Conservation (phyloP, 2,329 filamentous ascomycete species). For the Aspergillus cejpii region DNA sequence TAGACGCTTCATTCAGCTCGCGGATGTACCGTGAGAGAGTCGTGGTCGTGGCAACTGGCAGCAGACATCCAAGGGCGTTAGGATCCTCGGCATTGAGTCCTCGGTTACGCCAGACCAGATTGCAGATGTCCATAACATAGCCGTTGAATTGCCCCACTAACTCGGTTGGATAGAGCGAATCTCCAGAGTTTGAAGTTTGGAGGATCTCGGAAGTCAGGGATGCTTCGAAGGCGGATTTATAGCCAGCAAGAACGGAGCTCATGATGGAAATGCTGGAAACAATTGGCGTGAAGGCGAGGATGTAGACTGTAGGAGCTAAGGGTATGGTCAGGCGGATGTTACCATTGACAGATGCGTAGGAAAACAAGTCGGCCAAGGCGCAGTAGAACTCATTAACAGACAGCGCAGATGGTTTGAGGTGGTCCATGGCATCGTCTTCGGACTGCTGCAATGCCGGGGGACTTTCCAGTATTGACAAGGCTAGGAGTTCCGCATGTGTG, state of each 20-base stretch:
- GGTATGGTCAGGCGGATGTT: constrained; percentile 63
- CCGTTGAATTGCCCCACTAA: constrained; percentile 70
- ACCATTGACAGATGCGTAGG: constrained; percentile 46
- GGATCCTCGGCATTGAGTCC: constrained; percentile 61
- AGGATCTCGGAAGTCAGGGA: constrained; percentile 43
- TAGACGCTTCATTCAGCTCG: constrained; percentile 31
- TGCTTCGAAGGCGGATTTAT: constrained; percentile 67
- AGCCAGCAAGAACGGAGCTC: constrained; percentile 61
- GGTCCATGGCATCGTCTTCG: constrained; percentile 4
- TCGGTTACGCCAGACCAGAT: constrained; percentile 69
- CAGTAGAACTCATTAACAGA: constrained; percentile 65
- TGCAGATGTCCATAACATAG: constrained; percentile 81
- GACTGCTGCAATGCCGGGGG: constrained; percentile 29
- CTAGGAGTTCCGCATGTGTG: constrained; percentile 50
- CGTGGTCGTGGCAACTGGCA: constrained; percentile 43
- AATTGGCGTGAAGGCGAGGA: constrained; percentile 60
- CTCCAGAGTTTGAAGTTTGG: constrained; percentile 28
- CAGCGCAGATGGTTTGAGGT: constrained; percentile 37
- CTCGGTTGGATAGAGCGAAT: constrained; percentile 48
- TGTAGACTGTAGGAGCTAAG: constrained; percentile 61
- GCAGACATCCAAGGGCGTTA: constrained; percentile 52
- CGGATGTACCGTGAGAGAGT: constrained; percentile 40
- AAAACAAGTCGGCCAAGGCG: constrained; percentile 52
- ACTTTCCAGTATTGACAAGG: constrained; percentile 55
- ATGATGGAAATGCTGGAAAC: constrained; percentile 60